These are phyloP conservation scores for Epichloe aotearoae DNA, from an alignment of 2,329 filamentous ascomycete genomes.

Conservation along the genomic window DNA sequence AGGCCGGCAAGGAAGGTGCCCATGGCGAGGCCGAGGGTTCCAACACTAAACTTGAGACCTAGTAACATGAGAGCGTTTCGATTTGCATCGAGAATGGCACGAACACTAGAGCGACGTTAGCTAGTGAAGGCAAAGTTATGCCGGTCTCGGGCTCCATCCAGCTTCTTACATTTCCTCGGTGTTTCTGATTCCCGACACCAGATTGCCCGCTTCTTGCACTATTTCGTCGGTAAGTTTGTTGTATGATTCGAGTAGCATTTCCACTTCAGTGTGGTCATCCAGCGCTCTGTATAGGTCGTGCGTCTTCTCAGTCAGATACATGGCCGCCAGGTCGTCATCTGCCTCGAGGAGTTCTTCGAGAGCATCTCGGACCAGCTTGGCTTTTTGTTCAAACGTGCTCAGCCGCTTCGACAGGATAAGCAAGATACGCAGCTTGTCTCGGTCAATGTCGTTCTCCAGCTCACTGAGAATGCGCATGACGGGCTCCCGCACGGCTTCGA, in stretches of 20 bases:
- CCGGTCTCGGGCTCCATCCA: neutral
- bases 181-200: constrained; percentile 90
- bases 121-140: neutral
- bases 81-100: constrained; percentile 94
- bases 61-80: constrained; percentile 96
- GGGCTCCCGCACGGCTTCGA: constrained; percentile 84
- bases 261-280: constrained; percentile 89
- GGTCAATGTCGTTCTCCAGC: constrained; percentile 90
- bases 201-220: constrained; percentile 83
- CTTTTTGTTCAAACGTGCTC: constrained; percentile 95
- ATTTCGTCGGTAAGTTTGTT: constrained; percentile 98
- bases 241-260: constrained; percentile 93
- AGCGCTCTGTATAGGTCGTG: constrained; percentile 59
- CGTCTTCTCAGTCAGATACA: constrained; percentile 89
- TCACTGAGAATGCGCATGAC: constrained; percentile 81
- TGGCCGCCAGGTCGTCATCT: constrained; percentile 84
- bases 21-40: constrained; percentile 84
- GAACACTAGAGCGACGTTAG: constrained; percentile 48
- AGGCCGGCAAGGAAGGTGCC: constrained; percentile 94
- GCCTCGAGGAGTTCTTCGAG: constrained; percentile 93
- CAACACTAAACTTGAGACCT: constrained; percentile 91
- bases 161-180: constrained; percentile 84
- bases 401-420: constrained; percentile 92
- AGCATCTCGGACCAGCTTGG: constrained; percentile 81
- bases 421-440: constrained; percentile 80